Conservation (phyloP, 306 rosid species). For the Pyrus betulifolia region DNA sequence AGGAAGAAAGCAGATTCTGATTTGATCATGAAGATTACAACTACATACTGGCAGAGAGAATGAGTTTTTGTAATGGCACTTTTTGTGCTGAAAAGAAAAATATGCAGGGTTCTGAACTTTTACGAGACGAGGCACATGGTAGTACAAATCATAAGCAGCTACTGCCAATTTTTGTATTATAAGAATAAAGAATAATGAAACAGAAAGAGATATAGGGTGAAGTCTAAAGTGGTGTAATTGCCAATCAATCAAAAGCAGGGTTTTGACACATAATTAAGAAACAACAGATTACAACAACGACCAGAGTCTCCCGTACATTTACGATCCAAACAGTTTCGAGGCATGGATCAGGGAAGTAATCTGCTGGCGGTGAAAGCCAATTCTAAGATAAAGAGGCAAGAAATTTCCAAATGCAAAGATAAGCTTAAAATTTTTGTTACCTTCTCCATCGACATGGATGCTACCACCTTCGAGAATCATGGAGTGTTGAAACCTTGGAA, state of each 20-base stretch:
- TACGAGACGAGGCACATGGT: neutral
- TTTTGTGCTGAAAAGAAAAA: neutral
- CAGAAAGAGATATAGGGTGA: neutral
- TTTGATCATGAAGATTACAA: constrained; percentile 6
- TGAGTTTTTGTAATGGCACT: neutral
- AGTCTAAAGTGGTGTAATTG: neutral
- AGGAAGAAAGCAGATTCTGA: constrained; percentile 7
- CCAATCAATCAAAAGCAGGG: neutral
- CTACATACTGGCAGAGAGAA: neutral
- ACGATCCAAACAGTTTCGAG: neutral
- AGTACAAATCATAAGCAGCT: neutral
- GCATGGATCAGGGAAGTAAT: neutral
- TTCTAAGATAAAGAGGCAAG: neutral
- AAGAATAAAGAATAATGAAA: neutral
- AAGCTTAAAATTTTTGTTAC: constrained; percentile 27
- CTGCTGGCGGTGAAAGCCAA: neutral
- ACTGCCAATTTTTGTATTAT: neutral
- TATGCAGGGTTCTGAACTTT: neutral
- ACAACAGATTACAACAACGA: neutral
- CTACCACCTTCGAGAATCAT: constrained; percentile 95
- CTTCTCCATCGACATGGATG: constrained; percentile 99
- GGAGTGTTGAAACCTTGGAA: constrained; percentile 62
- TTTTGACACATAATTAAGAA: neutral
- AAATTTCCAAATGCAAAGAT: neutral
- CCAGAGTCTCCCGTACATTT: neutral